phyloP scores from a whole-genome alignment of 2,329 filamentous ascomycete species.

The Colletotrichum euphorbiae region DNA sequence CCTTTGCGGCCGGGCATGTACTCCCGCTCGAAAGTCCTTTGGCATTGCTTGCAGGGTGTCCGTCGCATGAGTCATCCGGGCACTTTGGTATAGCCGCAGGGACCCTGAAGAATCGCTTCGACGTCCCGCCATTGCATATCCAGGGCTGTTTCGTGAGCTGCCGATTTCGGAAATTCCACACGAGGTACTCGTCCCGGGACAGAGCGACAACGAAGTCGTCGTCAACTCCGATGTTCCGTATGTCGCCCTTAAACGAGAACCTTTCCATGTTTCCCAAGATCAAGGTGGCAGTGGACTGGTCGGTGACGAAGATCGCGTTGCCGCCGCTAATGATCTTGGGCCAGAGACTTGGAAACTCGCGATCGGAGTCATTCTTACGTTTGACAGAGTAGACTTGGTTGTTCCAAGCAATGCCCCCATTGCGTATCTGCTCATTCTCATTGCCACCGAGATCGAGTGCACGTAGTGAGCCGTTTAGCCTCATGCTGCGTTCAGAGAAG shows the following conservation, averaged over 20 bases:
- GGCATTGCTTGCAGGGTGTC: too few relatives aligned
- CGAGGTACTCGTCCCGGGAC: background rate
- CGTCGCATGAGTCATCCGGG: too few relatives aligned
- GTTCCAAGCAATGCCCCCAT: slow-evolving; percentile 38
- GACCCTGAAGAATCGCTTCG: background rate
- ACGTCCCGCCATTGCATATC: background rate
- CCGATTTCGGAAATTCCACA: slow-evolving; percentile 5
- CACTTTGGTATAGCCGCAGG: too few relatives aligned
- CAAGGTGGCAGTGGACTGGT: background rate
- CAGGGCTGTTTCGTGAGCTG: background rate
- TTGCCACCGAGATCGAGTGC: background rate
- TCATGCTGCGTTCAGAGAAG: background rate
- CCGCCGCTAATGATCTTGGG: slow-evolving; percentile 3
- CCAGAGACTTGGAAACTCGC: background rate
- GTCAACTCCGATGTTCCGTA: background rate
- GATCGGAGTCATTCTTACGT: slow-evolving; percentile 28
- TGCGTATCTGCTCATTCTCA: fast-evolving
- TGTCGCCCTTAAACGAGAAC: background rate
- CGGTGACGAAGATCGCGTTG: background rate
- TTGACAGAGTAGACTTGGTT: slow-evolving; percentile 46
- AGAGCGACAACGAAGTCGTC: slow-evolving; percentile 19
- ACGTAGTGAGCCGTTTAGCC: too few relatives aligned
- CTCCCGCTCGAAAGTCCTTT: too few relatives aligned
- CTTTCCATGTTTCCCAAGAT: background rate
- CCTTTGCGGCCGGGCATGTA: too few relatives aligned